Evolutionary conservation across 805 yeast genomes (phyloP).

Genomic region (Pichia sporocuriosa): DNA sequence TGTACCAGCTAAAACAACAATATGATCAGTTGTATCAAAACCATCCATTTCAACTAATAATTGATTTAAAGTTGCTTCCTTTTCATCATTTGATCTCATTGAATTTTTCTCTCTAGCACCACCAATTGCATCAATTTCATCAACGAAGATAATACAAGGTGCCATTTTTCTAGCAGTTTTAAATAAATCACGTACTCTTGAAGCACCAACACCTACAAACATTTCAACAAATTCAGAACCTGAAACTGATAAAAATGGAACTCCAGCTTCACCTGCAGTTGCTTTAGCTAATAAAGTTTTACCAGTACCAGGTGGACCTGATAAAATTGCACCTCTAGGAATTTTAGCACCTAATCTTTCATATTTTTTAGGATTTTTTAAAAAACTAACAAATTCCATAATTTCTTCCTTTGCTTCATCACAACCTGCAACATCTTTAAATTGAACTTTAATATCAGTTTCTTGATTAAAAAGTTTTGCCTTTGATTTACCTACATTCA

Average conservation of each 20-base stretch:
- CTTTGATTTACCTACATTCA: conserved; percentile 81
- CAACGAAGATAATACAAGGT: conserved; percentile 93
- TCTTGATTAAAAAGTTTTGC: conserved; percentile 91
- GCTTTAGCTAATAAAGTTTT: conserved; percentile 95
- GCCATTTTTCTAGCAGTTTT: conserved; percentile 89
- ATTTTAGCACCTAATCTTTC: conserved; percentile 93
- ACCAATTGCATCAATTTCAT: conserved; percentile 99
- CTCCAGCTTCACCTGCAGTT: conserved; percentile 99
- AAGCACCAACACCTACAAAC: conserved; percentile 99
- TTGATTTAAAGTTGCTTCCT: conserved; percentile 94
- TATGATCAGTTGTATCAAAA: conserved; percentile 82
- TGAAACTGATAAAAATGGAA: conserved; percentile 90
- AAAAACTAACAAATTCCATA: conserved; percentile 93
- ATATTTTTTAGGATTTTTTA: conserved; percentile 84
- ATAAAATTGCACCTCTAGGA: conserved; percentile 94
- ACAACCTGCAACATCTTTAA: conserved; percentile 95
- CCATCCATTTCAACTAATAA: conserved; percentile 98
- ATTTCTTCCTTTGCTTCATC: conserved; percentile 96
- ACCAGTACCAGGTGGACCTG: conserved; percentile 99
- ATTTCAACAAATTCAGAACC: conserved; percentile 98
- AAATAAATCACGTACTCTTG: conserved; percentile 93
- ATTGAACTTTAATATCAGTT: conserved; percentile 80
- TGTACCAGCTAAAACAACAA: conserved; percentile 96
- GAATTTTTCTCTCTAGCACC: conserved; percentile 60
- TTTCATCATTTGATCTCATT: conserved; percentile 92